Evolutionary conservation across 495 filamentous ascomycete species (phyloP), one percentile per base, ranked within the genome.

Genomic region (Trichoderma gamsii): DNA sequence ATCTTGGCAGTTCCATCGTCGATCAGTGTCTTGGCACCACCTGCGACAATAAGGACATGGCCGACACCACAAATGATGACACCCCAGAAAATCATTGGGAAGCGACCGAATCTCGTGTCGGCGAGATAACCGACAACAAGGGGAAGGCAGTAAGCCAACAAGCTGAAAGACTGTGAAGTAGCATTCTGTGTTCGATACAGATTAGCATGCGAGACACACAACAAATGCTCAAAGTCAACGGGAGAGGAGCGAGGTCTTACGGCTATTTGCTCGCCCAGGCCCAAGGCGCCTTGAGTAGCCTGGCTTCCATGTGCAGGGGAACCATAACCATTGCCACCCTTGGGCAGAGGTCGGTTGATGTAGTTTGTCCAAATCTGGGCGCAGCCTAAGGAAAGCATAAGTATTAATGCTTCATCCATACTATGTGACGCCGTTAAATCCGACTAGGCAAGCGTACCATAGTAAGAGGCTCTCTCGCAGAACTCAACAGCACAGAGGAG

Each of bases 11-110:
- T 78, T 25, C 87, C 87, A 64, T 73, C 78, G 18, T 83, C 79
- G n/a, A 91, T 79, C 3, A 89, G 80, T 9, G 78, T 72, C 63
- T 85, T 87, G 16, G 87, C 77, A 13, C 86, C 88, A n/a, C 85
- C 84, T 66, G 80, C 76, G 56, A 89, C 77, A 73, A 89, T 80
- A 66, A 91, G 80, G 41, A 89, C 75, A 73, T 90, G 87, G n/a
- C 87, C 87, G 66, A 88, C 49, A 72, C 88, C 84, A 68, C 86
- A 89, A n/a, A 91, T 81, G 0, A 71, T 49, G 0, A 90, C 84
- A 73, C 89, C 89, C 70, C 84, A 81, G 73, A 81, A 79, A 69
- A 91, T 89, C 56, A 88, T 81, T 49, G 76, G 81, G 75, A 86
- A 90, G 67, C 87, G 83, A 16, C 87, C 87, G 18, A 82, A 80